Percentiles rank a stretch among this genome's conserved stretches.
Evolutionary conservation across 768 basidiomycete genomes (phyloP).

Genomic region (Rhizopogon vesiculosus): DNA sequence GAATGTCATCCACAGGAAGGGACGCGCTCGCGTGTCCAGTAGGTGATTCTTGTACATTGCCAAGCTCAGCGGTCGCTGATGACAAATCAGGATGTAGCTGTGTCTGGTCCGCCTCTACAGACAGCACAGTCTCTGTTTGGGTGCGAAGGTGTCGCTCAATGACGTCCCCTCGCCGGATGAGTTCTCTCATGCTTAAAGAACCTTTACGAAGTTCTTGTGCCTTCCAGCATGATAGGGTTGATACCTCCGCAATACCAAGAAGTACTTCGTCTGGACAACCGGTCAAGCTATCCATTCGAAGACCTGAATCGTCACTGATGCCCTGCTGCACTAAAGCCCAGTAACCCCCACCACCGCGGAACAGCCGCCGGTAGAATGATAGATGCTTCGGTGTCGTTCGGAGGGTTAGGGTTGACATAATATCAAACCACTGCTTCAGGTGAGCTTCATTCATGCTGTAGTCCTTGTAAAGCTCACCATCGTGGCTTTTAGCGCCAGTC

Average conservation of each 20-base stretch:
- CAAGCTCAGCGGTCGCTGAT: conserved; percentile 1
- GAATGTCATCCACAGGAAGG: conserved; percentile 36
- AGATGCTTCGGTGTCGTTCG: conserved; percentile 62
- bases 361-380: conserved; percentile 59
- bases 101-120: conserved; percentile 27
- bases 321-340: conserved; percentile 31
- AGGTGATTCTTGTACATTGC: conserved; percentile 10
- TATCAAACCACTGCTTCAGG: conserved; percentile 64
- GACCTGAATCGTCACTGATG: conserved; percentile 35
- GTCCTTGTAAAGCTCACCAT: conserved; percentile 48
- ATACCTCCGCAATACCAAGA: conserved; percentile 70
- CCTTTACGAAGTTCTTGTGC: conserved; percentile 55
- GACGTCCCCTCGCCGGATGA: conserved; percentile 65
- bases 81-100: conserved; percentile 39
- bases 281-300: conserved; percentile 63
- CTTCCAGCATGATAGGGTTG: conserved; percentile 76
- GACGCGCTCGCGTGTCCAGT: conserved; percentile 27
- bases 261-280: conserved; percentile 80
- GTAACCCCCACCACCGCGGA: conserved; percentile 46
- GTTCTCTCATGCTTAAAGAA: conserved; percentile 67
- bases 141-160: conserved; percentile 64
- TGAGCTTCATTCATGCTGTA: not conserved
- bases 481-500: conserved; percentile 63
- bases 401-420: conserved; percentile 62
- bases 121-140: conserved; percentile 29